Evolutionary conservation across 805 yeast species (phyloP).

Genomic region (Candida morakotiae): DNA sequence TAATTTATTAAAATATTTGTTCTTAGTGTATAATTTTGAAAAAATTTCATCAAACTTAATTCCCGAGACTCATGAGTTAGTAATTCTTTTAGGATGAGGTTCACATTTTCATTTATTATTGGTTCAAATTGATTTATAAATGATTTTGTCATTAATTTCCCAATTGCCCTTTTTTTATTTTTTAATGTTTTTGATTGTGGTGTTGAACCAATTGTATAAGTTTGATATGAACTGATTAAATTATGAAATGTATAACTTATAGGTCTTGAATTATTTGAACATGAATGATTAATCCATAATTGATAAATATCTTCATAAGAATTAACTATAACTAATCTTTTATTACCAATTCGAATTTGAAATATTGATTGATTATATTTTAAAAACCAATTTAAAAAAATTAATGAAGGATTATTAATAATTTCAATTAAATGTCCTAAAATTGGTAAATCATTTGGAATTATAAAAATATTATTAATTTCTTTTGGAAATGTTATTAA

Average conservation of each 20-base stretch:
- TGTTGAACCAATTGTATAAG: constrained; percentile 63
- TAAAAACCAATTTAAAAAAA: constrained; percentile 43
- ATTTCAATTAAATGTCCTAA: constrained; percentile 49
- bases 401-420: constrained; percentile 45
- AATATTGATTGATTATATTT: constrained; percentile 42
- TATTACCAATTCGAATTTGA: constrained; percentile 60
- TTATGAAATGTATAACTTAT: constrained; percentile 62
- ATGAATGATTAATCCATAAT: constrained; percentile 47
- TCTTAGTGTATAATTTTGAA: constrained; percentile 50
- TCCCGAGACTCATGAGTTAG: neutral
- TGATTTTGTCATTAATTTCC: constrained; percentile 39
- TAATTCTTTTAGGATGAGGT: constrained; percentile 16
- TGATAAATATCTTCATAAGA: constrained; percentile 49
- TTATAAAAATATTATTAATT: constrained; percentile 36
- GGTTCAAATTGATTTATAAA: constrained; percentile 25
- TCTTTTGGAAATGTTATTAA: constrained; percentile 15
- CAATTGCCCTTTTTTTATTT: constrained; percentile 45
- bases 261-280: constrained; percentile 66
- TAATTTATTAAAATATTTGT: constrained; percentile 50
- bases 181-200: constrained; percentile 50
- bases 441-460: constrained; percentile 44
- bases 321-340: constrained; percentile 62
- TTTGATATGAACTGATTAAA: constrained; percentile 50
- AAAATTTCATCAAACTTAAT: constrained; percentile 37
- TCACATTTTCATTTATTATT: constrained; percentile 37